phyloP scores from a whole-genome alignment of 306 rosid genomes.

The Carpinus fangiana region DNA sequence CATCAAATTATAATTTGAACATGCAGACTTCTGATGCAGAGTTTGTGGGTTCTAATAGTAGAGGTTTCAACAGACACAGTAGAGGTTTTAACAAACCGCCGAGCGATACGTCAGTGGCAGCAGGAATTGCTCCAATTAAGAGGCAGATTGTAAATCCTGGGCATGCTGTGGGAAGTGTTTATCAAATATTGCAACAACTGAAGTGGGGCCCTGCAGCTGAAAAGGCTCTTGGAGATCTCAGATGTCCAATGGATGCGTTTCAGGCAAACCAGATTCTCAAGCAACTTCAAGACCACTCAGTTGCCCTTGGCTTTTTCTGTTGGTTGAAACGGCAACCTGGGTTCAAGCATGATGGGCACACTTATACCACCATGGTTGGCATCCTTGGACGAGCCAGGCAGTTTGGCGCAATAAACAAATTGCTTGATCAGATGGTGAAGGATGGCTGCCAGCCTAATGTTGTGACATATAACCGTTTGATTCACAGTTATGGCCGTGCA shows the following conservation, averaged over 20 bases:
- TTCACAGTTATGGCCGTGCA: constrained; percentile 93
- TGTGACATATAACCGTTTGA: constrained; percentile 86
- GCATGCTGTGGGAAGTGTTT: constrained; percentile 56
- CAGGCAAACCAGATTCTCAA: constrained; percentile 90
- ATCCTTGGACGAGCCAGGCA: constrained; percentile 88
- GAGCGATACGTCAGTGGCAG: constrained; percentile 46
- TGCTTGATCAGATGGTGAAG: constrained; percentile 77
- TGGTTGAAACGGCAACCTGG: constrained; percentile 77
- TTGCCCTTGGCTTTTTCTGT: constrained; percentile 73
- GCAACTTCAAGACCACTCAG: constrained; percentile 73
- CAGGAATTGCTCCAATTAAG: constrained; percentile 40
- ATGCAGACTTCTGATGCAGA: constrained; percentile 41
- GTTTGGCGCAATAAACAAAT: constrained; percentile 65
- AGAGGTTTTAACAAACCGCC: constrained; percentile 47
- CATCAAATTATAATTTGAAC: constrained; percentile 47
- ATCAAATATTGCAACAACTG: constrained; percentile 53
- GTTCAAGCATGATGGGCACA: constrained; percentile 84
- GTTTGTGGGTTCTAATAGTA: constrained; percentile 29
- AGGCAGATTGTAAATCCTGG: constrained; percentile 44
- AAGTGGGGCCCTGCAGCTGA: constrained; percentile 78
- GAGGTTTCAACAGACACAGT: constrained; percentile 44
- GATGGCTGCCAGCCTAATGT: constrained; percentile 93
- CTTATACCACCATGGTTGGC: constrained; percentile 96
- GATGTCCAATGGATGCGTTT: constrained; percentile 64
- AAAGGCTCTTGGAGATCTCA: constrained; percentile 66